Conservation (phyloP, 2,329 filamentous ascomycete species). For the Trichoderma sp. region DNA sequence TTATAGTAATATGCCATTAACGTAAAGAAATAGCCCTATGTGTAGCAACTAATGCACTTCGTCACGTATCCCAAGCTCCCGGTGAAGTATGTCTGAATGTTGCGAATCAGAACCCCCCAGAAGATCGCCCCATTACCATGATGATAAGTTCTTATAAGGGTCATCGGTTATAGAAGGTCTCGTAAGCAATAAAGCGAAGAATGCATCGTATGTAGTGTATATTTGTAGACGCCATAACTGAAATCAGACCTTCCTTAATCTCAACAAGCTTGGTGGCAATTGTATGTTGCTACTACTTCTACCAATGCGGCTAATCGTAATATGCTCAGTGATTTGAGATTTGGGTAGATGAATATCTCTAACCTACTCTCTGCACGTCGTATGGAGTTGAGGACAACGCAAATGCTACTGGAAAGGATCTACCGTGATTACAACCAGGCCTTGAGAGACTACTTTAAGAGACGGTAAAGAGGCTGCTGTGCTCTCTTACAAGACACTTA, state of each 20-base stretch:
- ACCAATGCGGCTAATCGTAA: constrained; percentile 64
- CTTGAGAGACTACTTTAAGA: constrained; percentile 58
- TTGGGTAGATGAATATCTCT: constrained; percentile 63
- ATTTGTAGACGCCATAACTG: constrained; percentile 64
- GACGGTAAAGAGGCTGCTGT: constrained; percentile 65
- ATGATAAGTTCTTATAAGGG: constrained; percentile 75
- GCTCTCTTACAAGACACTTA: constrained; percentile 51
- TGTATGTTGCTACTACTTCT: constrained; percentile 47
- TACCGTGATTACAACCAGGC: constrained; percentile 53
- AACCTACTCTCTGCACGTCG: constrained; percentile 51
- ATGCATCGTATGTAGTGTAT: constrained; percentile 67
- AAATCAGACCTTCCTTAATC: constrained; percentile 60
- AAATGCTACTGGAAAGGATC: constrained; percentile 32
- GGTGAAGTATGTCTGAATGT: constrained; percentile 60
- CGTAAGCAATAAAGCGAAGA: constrained; percentile 53
- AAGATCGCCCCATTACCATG: constrained; percentile 62
- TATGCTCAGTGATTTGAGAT: constrained; percentile 68
- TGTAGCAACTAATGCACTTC: constrained; percentile 59
- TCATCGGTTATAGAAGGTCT: constrained; percentile 62
- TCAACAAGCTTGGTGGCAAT: constrained; percentile 42
- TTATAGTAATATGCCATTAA: no score
- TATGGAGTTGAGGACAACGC: constrained; percentile 38
- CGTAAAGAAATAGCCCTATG: constrained; percentile 69
- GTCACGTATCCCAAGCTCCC: constrained; percentile 59
- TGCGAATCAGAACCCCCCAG: constrained; percentile 61